Conservation (phyloP, 495 filamentous ascomycete species). For the Immersiella caudata region DNA sequence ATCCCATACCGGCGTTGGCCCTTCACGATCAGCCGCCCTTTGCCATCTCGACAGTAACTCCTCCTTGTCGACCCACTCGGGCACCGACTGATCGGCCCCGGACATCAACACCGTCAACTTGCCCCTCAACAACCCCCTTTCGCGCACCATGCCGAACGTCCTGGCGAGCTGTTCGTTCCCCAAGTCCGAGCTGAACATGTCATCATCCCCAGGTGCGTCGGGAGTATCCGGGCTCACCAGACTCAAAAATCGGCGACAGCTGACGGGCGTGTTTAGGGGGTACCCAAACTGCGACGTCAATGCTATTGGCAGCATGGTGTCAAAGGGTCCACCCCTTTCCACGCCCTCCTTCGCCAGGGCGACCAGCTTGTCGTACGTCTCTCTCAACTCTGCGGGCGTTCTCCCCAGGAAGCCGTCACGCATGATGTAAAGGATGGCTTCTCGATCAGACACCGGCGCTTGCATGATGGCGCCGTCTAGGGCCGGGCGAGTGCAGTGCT, state of each 20-base stretch:
- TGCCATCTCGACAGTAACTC: slow-evolving; percentile 62
- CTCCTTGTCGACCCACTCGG: slow-evolving; percentile 63
- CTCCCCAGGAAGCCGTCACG: slow-evolving; percentile 28
- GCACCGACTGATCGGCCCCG: slow-evolving; percentile 65
- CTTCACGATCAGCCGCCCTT: slow-evolving; percentile 11
- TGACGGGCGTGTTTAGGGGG: slow-evolving; percentile 48
- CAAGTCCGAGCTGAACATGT: slow-evolving; percentile 77
- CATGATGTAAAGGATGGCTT: slow-evolving; percentile 50
- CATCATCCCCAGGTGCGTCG: slow-evolving; percentile 62
- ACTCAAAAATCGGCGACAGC: slow-evolving; percentile 62
- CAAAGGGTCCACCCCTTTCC: slow-evolving; percentile 45
- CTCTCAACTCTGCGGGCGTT: slow-evolving; percentile 26
- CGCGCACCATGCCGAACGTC: slow-evolving; percentile 65
- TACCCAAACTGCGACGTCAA: slow-evolving; percentile 50
- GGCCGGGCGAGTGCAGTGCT: slow-evolving; percentile 38
- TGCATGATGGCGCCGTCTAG: slow-evolving; percentile 76
- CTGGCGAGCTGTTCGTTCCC: slow-evolving; percentile 54
- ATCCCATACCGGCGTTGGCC: slow-evolving; percentile 40
- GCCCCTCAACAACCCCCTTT: slow-evolving; percentile 48
- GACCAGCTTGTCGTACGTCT: slow-evolving; percentile 54
- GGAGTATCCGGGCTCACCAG: slow-evolving; percentile 60
- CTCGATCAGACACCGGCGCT: slow-evolving; percentile 70
- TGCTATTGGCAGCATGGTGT: slow-evolving; percentile 60
- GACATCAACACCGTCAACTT: slow-evolving; percentile 55
- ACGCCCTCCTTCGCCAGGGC: slow-evolving; percentile 48